phyloP scores from a whole-genome alignment of 176 grass and related monocot species.

The Calamus simplicifolius region DNA sequence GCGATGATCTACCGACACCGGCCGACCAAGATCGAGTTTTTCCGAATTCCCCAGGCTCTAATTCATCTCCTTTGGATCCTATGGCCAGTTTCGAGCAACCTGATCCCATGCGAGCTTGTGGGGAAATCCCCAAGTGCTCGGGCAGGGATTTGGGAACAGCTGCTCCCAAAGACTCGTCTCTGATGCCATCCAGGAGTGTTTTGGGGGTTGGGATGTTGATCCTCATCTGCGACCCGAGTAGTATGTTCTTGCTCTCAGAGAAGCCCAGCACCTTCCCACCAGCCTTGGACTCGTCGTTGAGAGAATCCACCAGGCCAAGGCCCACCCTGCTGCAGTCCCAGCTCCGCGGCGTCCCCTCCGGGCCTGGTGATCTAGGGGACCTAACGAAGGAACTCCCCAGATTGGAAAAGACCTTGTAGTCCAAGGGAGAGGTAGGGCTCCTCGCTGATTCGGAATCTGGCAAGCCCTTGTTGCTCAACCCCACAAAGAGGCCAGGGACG shows the following conservation, averaged over 20 bases:
- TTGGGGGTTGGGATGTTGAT: constrained; percentile 11
- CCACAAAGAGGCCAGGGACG: constrained; percentile 61
- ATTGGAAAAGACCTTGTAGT: constrained; percentile 48
- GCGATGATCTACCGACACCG: constrained; percentile 13
- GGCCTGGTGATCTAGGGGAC: constrained; percentile 31
- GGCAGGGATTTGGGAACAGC: constrained; percentile 41
- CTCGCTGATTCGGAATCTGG: constrained; percentile 48
- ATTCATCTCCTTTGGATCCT: constrained; percentile 10
- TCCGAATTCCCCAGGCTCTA: constrained; percentile 42
- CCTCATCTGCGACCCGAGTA: constrained; percentile 14
- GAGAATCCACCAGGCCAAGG: constrained; percentile 67
- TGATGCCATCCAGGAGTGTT: background rate
- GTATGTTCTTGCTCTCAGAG: constrained; percentile 21
- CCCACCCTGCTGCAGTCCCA: constrained; percentile 61
- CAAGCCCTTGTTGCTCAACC: constrained; percentile 43
- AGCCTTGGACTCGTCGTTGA: constrained; percentile 19
- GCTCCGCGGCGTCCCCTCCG: constrained; percentile 23
- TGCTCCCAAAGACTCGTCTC: background rate
- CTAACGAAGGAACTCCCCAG: constrained; percentile 23
- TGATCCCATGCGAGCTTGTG: background rate
- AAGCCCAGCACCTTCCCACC: constrained; percentile 14
- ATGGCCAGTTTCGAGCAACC: constrained; percentile 6
- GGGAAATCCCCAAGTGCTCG: constrained; percentile 35
- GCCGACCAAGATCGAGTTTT: constrained; percentile 53
- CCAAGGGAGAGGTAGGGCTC: constrained; percentile 87